Evolutionary conservation across 1,284 basidiomycete species (phyloP), one percentile per base, ranked within the genome.

Genomic region (Microbotryum saponariae): DNA sequence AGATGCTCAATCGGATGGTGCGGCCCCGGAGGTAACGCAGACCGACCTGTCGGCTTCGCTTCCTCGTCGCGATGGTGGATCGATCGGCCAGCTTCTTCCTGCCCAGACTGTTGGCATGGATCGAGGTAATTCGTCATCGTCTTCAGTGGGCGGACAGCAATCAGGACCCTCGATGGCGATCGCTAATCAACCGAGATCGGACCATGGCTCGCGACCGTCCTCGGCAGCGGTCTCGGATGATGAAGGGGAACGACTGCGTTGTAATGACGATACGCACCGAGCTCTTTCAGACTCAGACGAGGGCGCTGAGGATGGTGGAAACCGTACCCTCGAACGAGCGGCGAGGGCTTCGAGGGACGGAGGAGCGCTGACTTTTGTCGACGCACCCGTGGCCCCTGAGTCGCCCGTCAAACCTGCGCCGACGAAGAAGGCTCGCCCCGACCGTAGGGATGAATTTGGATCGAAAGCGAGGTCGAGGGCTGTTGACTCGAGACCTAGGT

Each of bases 381-480:
- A 64, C 6, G 64, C 64, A n/a, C 54, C 51, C 25, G 53, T 46
- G 5, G 64, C 62, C 60, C 71, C 49, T 62, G 65, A 42, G 54
- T 70, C 42, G 14, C 62, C 66, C 4, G 33, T 49, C 23, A 56
- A 52, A 44, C 47, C 48, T 9, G 25, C 29, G 1, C 14, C 14
- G 3, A 14, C 29, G 20, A 54, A n/a, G 47, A 62, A 25, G 66
- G 64, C 44, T 61, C 37, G 48, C 12, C 31, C 68, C 63, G 46
- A 37, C 23, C 25, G 12, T 14, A 42, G 51, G 57, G 42, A 53
- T 27, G 23, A 37, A 51, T 21, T 9, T 8, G 23, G 7, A 20
- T 25, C 14, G 6, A 6, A 20, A 48, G 50, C 31, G 49, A 45
- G 48, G n/a, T 14, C 29, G 37, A 46, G 42, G 27, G 45, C 51